Percentiles rank a stretch among this genome's conserved stretches.
These are phyloP conservation scores for Phialemoniopsis sp. DNA, from an alignment of 2,329 filamentous ascomycete genomes.

Conservation along the genomic window DNA sequence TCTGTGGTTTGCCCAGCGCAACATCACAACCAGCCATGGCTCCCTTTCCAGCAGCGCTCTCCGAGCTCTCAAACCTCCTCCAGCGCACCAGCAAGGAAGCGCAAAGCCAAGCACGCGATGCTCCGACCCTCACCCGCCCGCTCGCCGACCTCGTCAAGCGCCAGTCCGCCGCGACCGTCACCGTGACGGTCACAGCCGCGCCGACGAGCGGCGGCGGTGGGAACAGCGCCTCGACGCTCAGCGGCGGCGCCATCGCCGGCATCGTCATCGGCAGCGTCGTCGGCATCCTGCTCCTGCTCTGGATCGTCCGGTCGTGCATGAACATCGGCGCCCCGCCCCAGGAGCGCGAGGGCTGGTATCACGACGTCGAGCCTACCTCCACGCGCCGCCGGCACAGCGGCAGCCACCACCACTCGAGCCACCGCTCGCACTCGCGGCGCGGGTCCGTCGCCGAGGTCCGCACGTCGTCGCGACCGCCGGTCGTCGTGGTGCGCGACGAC, in stretches of 20 bases:
- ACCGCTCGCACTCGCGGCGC: not conserved
- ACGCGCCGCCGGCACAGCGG: not conserved
- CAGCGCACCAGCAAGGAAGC: not conserved
- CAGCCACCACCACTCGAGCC: not conserved
- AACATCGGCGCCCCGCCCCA: conserved; percentile 31
- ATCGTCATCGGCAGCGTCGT: conserved; percentile 45
- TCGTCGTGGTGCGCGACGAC: conserved; percentile 4
- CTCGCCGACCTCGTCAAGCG: conserved; percentile 1
- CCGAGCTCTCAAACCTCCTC: not conserved
- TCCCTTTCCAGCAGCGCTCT: not conserved
- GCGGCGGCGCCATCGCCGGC: conserved; percentile 45
- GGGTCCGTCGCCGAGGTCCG: not conserved
- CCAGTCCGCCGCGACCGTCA: conserved; percentile 10
- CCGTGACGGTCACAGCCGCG: conserved; percentile 23
- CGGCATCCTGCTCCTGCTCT: conserved; percentile 39
- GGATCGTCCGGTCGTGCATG: conserved; percentile 40
- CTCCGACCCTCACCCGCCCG: not conserved
- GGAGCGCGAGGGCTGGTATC: conserved; percentile 6
- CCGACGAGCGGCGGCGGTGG: conserved; percentile 11
- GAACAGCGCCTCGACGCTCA: conserved; percentile 21
- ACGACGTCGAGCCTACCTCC: conserved; percentile 1
- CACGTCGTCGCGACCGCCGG: not conserved
- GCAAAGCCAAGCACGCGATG: not conserved
- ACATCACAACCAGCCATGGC: not conserved
- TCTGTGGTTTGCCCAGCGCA: too few species aligned